These are phyloP conservation scores for Nidularia pulvinata DNA, from an alignment of 768 basidiomycete species.

Conservation along the genomic window DNA sequence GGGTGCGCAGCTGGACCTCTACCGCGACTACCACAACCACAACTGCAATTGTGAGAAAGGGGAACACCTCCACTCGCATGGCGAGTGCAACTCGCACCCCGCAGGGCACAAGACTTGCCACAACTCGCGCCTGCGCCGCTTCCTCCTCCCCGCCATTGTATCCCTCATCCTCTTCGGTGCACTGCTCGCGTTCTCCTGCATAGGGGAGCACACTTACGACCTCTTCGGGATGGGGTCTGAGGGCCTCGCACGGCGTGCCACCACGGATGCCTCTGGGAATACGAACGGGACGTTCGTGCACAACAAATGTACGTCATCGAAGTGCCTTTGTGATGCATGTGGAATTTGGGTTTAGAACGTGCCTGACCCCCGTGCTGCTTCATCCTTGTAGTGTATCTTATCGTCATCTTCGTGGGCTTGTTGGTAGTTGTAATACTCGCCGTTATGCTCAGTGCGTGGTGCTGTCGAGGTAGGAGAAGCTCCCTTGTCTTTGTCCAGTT, in stretches of 20 bases:
- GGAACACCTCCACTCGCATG: background rate
- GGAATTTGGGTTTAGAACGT: too few species aligned
- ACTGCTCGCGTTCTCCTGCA: constrained; percentile 26
- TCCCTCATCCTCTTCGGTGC: constrained; percentile 24
- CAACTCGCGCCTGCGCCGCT: constrained; percentile 17
- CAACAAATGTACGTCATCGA: constrained; percentile 34
- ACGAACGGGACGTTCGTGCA: constrained; percentile 29
- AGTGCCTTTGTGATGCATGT: background rate
- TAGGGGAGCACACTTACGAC: constrained; percentile 15
- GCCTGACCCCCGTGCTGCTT: too few species aligned
- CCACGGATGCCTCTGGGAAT: constrained; percentile 8
- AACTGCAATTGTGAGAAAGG: background rate
- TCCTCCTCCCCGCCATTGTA: constrained; percentile 31
- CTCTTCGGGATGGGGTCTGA: constrained; percentile 13
- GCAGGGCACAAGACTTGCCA: constrained; percentile 25
- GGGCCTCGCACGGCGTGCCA: constrained; percentile 27
- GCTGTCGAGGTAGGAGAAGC: constrained; percentile 47
- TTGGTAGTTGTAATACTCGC: constrained; percentile 51
- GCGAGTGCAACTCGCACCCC: too few species aligned
- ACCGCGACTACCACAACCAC: background rate
- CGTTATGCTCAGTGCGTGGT: constrained; percentile 65
- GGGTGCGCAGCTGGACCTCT: background rate
- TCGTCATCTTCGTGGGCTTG: constrained; percentile 65
- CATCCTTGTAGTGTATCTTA: constrained; percentile 49
- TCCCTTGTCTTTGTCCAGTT: background rate